A percentile compares a stretch with the other conserved stretches of the same genome.
Conservation (phyloP, 768 basidiomycete species). For the Boletus subparvulus region DNA sequence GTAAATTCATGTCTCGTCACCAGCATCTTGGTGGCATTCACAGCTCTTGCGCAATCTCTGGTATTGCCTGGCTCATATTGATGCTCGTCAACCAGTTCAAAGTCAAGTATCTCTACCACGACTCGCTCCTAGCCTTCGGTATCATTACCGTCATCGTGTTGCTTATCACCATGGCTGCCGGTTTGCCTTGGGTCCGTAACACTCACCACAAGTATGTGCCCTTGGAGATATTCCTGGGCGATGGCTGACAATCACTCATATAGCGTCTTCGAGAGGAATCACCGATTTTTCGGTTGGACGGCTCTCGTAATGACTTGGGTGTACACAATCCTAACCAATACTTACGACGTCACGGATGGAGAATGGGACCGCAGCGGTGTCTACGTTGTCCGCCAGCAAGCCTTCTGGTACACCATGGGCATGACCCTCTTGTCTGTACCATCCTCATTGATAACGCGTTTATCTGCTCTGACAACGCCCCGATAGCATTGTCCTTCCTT, state of each 20-base stretch:
- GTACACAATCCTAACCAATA: constrained; percentile 66
- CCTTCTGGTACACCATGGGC: constrained; percentile 73
- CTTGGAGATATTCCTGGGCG: not conserved
- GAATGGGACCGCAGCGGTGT: constrained; percentile 57
- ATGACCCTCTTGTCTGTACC: constrained; percentile 69
- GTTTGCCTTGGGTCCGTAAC: constrained; percentile 79
- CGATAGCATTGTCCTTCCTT: constrained; percentile 65
- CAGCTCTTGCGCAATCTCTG: constrained; percentile 70
- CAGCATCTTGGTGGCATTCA: constrained; percentile 82
- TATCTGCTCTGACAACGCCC: not conserved
- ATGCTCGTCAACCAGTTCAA: constrained; percentile 59
- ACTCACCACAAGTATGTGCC: constrained; percentile 71
- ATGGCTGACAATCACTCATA: not conserved
- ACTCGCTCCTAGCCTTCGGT: constrained; percentile 60
- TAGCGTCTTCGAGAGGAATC: constrained; percentile 78
- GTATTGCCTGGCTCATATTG: constrained; percentile 66
- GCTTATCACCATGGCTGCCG: constrained; percentile 58
- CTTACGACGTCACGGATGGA: constrained; percentile 53
- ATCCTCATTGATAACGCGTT: not conserved
- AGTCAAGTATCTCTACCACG: constrained; percentile 47
- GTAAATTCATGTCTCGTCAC: constrained; percentile 7
- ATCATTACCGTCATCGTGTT: constrained; percentile 57
- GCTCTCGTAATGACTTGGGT: constrained; percentile 58
- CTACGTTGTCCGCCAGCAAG: constrained; percentile 62
- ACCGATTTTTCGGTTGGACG: constrained; percentile 77